Evolutionary conservation across 116 monocot genomes (phyloP), one percentile per base, ranked within the genome.

Genomic region (Papilionanthe hybrid): DNA sequence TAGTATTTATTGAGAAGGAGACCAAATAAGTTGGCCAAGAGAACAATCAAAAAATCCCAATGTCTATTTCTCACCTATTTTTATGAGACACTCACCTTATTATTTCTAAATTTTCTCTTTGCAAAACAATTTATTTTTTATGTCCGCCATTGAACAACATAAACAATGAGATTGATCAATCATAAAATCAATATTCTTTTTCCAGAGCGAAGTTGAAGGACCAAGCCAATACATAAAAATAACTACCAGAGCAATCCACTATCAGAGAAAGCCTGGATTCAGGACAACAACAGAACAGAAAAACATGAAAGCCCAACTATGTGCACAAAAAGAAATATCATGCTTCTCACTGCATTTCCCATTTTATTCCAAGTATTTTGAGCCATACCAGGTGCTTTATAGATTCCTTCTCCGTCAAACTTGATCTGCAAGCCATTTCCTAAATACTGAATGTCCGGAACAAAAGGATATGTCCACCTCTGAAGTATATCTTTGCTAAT

Each of bases 401-500:
- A 99, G 27, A 93, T 87, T 78, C 93, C 93, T 27, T 86, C 83
- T 67, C 98, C 87, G 56, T 99, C 90, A 72, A 93, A 84, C 80
- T 85, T 88, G 55, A 86, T 82, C 32, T 76, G 72, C 50, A 83
- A 76, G 27, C 81, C 83, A 83, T 81, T 86, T 63, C 89, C 86
- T 71, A 88, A 82, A 82, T 89, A 89, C 42, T 88, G 87, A 55
- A 92, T 86, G 84, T 93, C 91, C 74, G 95, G 99, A 48, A 95
- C 99, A 42, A 99, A 85, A 60, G 99, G 99, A 85, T 90, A 99
- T 2, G 95, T 90, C 95, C 93, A 95, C 65, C 95, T 90, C 78
- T 93, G 99, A 80, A 99, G 87, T 79, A 95, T 89, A 55, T 99
- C 99, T 82, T 95, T 99, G 73, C 95, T 99, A 37, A 99, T 86